Conservation (phyloP, 2,329 filamentous ascomycete species). For the Aspergillus sp. region DNA sequence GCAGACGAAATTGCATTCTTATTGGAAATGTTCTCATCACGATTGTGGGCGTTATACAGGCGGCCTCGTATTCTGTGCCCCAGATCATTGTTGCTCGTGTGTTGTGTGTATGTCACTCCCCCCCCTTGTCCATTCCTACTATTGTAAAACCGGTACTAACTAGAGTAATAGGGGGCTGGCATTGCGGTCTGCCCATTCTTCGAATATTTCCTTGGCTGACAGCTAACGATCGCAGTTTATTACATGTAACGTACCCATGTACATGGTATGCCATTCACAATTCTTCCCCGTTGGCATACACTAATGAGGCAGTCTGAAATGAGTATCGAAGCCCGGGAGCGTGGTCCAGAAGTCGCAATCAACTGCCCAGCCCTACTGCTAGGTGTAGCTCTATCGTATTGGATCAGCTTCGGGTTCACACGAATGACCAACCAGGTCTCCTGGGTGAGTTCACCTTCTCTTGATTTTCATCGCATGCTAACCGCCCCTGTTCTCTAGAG, state of each 20-base stretch:
- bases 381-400: not conserved
- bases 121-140: too few species aligned
- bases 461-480: not conserved
- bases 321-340: constrained; percentile 20
- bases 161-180: not conserved
- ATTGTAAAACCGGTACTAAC: not conserved
- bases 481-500: not conserved
- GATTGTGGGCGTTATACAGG: constrained; percentile 30
- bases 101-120: constrained; percentile 7
- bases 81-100: constrained; percentile 32
- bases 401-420: not conserved
- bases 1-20: constrained; percentile 14
- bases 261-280: constrained; percentile 18
- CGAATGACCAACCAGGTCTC: not conserved
- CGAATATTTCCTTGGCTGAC: not conserved
- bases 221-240: constrained; percentile 20
- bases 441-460: not conserved
- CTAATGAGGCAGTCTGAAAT: constrained; percentile 10
- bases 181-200: not conserved
- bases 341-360: constrained; percentile 27
- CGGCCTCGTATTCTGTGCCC: constrained; percentile 26
- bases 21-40: constrained; percentile 28
- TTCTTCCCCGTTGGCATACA: not conserved
- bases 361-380: not conserved
- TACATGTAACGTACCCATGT: constrained; percentile 29